Conservation (phyloP, 345 rosid genomes). For the Hirschfeldia incana region DNA sequence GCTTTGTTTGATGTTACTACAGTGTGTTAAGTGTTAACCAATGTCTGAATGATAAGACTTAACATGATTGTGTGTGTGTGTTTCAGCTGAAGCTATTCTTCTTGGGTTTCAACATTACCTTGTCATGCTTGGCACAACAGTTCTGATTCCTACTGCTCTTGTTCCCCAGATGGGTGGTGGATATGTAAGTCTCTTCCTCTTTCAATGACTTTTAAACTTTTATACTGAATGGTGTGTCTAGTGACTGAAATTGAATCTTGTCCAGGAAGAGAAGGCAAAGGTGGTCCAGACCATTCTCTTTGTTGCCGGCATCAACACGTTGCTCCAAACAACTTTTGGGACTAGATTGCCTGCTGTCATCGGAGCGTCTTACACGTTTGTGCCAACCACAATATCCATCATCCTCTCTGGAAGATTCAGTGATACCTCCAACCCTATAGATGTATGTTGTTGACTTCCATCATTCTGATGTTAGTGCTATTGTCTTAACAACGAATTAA, state of each 20-base stretch:
- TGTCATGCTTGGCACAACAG: slow-evolving; percentile 96
- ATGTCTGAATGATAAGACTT: background rate
- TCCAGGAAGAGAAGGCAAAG: slow-evolving; percentile 86
- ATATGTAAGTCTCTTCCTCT: slow-evolving; percentile 58
- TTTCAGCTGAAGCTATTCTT: slow-evolving; percentile 92
- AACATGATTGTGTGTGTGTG: background rate
- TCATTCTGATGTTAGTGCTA: slow-evolving; percentile 1
- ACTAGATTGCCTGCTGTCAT: slow-evolving; percentile 92
- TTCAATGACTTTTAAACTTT: background rate
- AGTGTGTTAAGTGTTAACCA: too few species aligned
- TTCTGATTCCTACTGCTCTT: slow-evolving; percentile 85
- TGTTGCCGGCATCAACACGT: slow-evolving; percentile 95
- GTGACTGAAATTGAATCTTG: background rate
- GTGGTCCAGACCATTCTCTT: slow-evolving; percentile 93
- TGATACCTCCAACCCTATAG: slow-evolving; percentile 57
- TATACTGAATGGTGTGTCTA: background rate
- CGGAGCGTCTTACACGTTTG: slow-evolving; percentile 89
- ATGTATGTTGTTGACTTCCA: slow-evolving; percentile 46
- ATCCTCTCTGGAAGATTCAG: slow-evolving; percentile 89
- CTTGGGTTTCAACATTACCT: slow-evolving; percentile 97
- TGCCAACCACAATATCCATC: slow-evolving; percentile 95
- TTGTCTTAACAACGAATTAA: background rate
- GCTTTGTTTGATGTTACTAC: background rate
- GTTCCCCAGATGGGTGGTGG: slow-evolving; percentile 99
- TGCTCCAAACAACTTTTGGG: slow-evolving; percentile 78